A percentile compares a stretch with the other conserved stretches of the same genome.
Evolutionary conservation across 495 filamentous ascomycete genomes (phyloP).

Genomic region (Aspergillus saccharolyticus): DNA sequence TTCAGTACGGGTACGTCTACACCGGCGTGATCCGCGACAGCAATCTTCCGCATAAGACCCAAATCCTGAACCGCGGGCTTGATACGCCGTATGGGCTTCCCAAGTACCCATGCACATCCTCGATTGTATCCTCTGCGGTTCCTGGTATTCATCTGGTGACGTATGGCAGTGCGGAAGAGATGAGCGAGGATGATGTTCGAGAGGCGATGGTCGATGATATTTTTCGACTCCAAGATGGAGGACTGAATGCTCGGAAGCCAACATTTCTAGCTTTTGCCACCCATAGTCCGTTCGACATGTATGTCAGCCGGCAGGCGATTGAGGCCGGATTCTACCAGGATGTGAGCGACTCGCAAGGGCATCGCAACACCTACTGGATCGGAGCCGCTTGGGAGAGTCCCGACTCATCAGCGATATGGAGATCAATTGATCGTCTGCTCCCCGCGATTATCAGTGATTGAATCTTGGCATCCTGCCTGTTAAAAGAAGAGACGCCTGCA

Average conservation of each 20-base stretch:
- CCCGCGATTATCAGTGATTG: background rate
- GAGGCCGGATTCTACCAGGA: slow-evolving; percentile 25
- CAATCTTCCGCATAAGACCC: background rate
- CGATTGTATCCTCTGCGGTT: background rate
- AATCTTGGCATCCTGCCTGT: background rate
- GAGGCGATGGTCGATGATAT: background rate
- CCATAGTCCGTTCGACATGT: slow-evolving; percentile 23
- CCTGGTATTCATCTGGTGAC: background rate
- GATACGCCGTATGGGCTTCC: background rate
- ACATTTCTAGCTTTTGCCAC: slow-evolving; percentile 13
- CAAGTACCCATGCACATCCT: background rate
- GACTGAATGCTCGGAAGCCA: background rate
- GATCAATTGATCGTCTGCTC: background rate
- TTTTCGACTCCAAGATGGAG: background rate
- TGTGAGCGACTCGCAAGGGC: slow-evolving; percentile 24
- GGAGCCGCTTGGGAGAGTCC: slow-evolving; percentile 16
- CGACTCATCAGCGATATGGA: background rate
- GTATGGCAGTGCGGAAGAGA: background rate
- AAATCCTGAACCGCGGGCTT: background rate
- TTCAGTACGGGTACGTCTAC: background rate
- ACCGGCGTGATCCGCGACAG: background rate
- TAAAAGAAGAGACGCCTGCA: too few relatives aligned
- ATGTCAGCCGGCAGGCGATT: slow-evolving; percentile 19
- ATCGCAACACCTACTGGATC: slow-evolving; percentile 24
- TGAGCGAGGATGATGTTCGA: background rate